Base-by-base conservation (phyloP, 345 rosid genomes). In the Gossypium herbaceum region DNA sequence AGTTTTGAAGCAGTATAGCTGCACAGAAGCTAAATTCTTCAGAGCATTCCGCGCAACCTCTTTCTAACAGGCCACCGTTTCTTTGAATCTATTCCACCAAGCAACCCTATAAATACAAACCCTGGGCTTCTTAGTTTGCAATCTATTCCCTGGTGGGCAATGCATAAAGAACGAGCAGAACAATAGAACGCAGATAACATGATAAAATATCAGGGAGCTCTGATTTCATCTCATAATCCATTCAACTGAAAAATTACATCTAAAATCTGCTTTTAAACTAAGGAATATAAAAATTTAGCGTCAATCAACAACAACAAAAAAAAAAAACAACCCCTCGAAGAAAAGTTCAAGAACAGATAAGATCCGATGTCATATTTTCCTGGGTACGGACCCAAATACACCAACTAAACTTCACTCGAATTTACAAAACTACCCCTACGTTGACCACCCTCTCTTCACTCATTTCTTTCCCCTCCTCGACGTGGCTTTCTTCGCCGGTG, bases 401-500 rank as follows among this genome's bases (percentile, higher is more conserved):
- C 44, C 27, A 20, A 54, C 19, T 55, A 16, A 63, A 4, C 68
- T 39, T 9, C 50, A 71, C 74, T 58, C 34, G 16, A 71, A 34
- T 54, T 71, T 71, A 71, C 74, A 71, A 41, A 34, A n/a, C 63
- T 17, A 51, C 13, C 48, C 73, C 61, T 29, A 27, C n/a, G 16
- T 25, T 4, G 7, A 15, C 47, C 54, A 34, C 10, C 12, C 20
- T 29, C 22, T 10, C 24, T 29, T 27, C 61, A 9, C 19, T 70
- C 73, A 70, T 29, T 89, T 88, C 86, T 52, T 89, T 0, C 78
- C 85, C 80, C 69, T 85, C 88, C 75, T 79, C 3, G 87, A 61
- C 0, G 88, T 10, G 0, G 81, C 74, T 74, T 85, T 84, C 81
- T 87, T 91, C 58, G 85, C 90, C 29, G 92, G 88, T 41, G 96